Conservation (phyloP, 768 basidiomycete genomes). For the Boletus pseudopeckii region DNA sequence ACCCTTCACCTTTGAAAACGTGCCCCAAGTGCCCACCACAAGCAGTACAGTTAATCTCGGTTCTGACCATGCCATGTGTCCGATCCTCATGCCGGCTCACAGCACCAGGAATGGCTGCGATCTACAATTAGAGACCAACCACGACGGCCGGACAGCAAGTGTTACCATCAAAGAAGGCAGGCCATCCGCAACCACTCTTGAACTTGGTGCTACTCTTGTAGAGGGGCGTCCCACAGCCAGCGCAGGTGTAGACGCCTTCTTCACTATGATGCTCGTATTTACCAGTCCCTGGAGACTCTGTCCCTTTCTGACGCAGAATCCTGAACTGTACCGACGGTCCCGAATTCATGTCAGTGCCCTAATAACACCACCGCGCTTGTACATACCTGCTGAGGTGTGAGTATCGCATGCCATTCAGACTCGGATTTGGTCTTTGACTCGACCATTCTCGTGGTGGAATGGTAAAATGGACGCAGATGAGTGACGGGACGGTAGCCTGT, state of each 20-base stretch:
- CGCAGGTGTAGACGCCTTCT: conserved; percentile 73
- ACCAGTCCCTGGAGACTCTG: conserved; percentile 76
- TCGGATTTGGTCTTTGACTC: conserved; percentile 51
- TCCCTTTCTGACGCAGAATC: conserved; percentile 82
- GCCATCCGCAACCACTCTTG: conserved; percentile 93
- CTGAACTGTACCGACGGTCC: conserved; percentile 56
- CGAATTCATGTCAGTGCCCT: background rate
- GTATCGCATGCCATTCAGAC: conserved; percentile 77
- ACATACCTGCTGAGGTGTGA: conserved; percentile 78
- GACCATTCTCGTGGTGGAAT: conserved; percentile 12
- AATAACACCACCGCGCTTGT: background rate
- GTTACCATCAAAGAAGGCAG: conserved; percentile 92
- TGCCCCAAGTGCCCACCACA: conserved; percentile 95
- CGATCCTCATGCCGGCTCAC: conserved; percentile 75
- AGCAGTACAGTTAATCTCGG: conserved; percentile 84
- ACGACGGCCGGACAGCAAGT: background rate
- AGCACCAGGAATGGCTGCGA: conserved; percentile 81
- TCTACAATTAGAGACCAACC: background rate
- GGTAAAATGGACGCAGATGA: conserved; percentile 3
- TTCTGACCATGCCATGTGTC: conserved; percentile 64
- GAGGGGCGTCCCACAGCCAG: conserved; percentile 75
- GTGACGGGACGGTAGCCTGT: background rate
- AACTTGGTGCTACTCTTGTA: conserved; percentile 92
- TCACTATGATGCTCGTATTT: conserved; percentile 68
- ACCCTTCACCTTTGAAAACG: conserved; percentile 92